Evolutionary conservation across 768 basidiomycete species (phyloP), one percentile per base, ranked within the genome.

Genomic region (Sarcodon aspratus): DNA sequence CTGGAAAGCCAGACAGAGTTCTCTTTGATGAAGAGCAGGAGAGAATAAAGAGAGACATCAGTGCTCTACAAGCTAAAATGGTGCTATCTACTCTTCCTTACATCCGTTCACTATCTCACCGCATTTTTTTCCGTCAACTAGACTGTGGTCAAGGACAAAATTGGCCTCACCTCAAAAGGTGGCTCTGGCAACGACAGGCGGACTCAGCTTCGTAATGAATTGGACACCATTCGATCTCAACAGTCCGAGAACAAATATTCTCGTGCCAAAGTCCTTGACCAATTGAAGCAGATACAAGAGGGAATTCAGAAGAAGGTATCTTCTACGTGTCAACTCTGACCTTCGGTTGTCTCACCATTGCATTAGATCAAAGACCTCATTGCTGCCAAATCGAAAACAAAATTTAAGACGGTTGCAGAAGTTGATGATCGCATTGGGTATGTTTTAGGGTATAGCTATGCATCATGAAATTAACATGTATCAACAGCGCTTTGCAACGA

Each of bases 391-490:
- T 70, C 76, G 31, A 98, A 95, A 67, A 71, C 75, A 1, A 69
- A 78, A 12, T 96, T 78, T 69, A 93, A 86, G 69, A 81, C 76
- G 15, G 80, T 85, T 36, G 81, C 73, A 11, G 96, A 99, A 48
- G 78, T 96, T 42, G 94, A 99, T 59, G 73, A 76, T 36, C 87
- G 85, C 53, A 82, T 97, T 66, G 76, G 77, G 95, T 92, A 67
- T 13, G 83, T 64, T 47, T 33, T 35, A 3, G 33, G 34, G 49
- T 27, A 27, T 27, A 27, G 21, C 21, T 27, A 5, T 27, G 17
- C 27, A 50, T 44, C 37, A 36, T 49, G 53, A 49, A 33, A 44
- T 48, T n/a, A 32, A 37, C 15, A 13, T 50, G 36, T 58, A 94
- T 91, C 57, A 72, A 82, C 52, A 38, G 37, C 37, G 18, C 37